Base-by-base conservation (phyloP, 1,284 basidiomycete genomes). In the Puccinia novopanici region DNA sequence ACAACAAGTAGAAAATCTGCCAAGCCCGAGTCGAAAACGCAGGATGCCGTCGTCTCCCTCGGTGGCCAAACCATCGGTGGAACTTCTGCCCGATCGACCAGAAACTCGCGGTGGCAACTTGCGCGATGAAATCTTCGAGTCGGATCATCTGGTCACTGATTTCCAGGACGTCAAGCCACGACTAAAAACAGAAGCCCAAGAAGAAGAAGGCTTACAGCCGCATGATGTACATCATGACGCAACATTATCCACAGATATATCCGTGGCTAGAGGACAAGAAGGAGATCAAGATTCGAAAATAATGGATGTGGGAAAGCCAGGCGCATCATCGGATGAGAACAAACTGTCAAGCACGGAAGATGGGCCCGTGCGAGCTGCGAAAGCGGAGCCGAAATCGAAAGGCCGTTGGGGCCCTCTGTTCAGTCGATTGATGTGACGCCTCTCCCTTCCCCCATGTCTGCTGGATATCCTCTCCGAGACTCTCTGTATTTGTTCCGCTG, bases 91-190 rank as follows among this genome's bases (percentile, higher is more conserved):
- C 27, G 63, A 65, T 27, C 61, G 63, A 54, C 30, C 63, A 13
- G 75, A 30, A 50, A 65, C 59, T 30, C 13, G 74, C 45, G 75
- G 75, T 34, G 75, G 75, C n/a, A 77, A 77, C 63, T 57, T 77
- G 34, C 50, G 63, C 10, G 75, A 77, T 57, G 63, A 45, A 24
- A 34, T 55, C 12, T 73, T 73, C 37, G n/a, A 48, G 15, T 12
- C 6, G 17, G 67, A 68, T n/a, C 5, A 45, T 45, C 17, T 50
- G 42, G 27, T 48, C 1, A 68, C 67, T 50, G 48, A 68, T 34
- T 68, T 68, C 45, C 24, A 68, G 48, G 67, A 50, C 3, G 48
- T 15, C 67, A 50, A 68, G 42, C 67, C 67, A 17, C 40, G 50
- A 50, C n/a, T 40, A 19, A n/a, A 68, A 50, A 40, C n/a, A 19